A percentile compares a stretch with the other conserved stretches of the same genome.
Conservation (phyloP, 306 rosid genomes). For the Quercus berberidifolia region DNA sequence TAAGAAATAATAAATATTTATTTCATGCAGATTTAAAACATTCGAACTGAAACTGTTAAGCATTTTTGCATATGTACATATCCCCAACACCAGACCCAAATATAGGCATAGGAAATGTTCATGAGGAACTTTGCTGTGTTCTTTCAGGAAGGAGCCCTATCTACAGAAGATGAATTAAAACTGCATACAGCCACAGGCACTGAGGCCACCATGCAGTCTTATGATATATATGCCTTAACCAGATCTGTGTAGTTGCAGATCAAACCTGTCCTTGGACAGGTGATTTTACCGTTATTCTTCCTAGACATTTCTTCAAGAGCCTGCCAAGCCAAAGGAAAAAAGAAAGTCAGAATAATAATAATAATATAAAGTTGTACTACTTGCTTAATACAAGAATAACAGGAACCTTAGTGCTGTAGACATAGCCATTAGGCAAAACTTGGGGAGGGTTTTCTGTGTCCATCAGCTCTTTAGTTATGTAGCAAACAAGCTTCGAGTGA, state of each 20-base stretch:
- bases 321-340: slow-evolving; percentile 38
- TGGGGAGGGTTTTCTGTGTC: slow-evolving; percentile 95
- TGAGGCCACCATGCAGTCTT: slow-evolving; percentile 14
- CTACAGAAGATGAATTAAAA: background rate
- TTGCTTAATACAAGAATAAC: background rate
- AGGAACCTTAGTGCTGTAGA: slow-evolving; percentile 84
- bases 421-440: slow-evolving; percentile 92
- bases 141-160: background rate
- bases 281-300: slow-evolving; percentile 67
- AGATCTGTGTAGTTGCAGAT: slow-evolving; percentile 58
- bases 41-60: background rate
- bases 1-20: background rate
- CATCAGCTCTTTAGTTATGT: slow-evolving; percentile 93
- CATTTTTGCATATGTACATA: background rate
- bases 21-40: background rate
- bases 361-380: background rate
- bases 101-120: background rate
- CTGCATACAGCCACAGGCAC: background rate
- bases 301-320: slow-evolving; percentile 92
- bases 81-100: background rate
- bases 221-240: slow-evolving; percentile 76
- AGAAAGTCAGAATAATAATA: background rate
- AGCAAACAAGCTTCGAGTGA: slow-evolving; percentile 95
- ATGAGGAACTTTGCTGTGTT: background rate
- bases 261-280: slow-evolving; percentile 78